Conservation (phyloP, 2,329 filamentous ascomycete species). For the Pyrenophora graminea region DNA sequence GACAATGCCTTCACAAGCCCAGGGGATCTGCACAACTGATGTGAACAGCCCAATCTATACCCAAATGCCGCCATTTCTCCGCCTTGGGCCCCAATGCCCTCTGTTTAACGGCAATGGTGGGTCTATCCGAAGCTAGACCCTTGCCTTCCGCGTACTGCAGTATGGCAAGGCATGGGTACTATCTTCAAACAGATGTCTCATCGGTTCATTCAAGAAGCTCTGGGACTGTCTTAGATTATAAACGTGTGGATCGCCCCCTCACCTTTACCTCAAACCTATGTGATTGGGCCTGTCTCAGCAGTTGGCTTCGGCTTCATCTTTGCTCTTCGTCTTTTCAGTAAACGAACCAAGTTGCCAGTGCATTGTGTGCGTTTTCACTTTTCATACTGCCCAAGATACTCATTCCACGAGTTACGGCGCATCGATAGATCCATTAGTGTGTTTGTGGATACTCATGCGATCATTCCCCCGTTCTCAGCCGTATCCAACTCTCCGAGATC, state of each 20-base stretch:
- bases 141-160: constrained; percentile 15
- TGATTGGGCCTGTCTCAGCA: constrained; percentile 11
- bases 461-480: constrained; percentile 17
- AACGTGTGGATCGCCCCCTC: constrained; percentile 9
- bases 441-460: constrained; percentile 39
- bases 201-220: constrained; percentile 6
- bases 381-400: constrained; percentile 12
- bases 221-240: constrained; percentile 22
- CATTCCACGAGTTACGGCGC: constrained; percentile 26
- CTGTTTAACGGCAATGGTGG: constrained; percentile 12
- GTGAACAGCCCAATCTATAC: constrained; percentile 1
- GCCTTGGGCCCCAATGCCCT: constrained; percentile 18
- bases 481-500: constrained; percentile 16
- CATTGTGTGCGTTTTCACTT: constrained; percentile 16
- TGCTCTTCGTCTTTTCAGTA: constrained; percentile 20
- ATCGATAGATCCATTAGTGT: constrained; percentile 30
- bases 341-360: constrained; percentile 11
- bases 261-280: constrained; percentile 1
- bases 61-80: constrained; percentile 5
- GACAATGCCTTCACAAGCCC: constrained; percentile 3
- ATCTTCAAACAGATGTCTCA: constrained; percentile 21
- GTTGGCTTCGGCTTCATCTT: constrained; percentile 27
- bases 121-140: constrained; percentile 21
- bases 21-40: constrained; percentile 2
- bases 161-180: constrained; percentile 16